phyloP scores from a whole-genome alignment of 139 green algal species.

The Gonium pectorale region DNA sequence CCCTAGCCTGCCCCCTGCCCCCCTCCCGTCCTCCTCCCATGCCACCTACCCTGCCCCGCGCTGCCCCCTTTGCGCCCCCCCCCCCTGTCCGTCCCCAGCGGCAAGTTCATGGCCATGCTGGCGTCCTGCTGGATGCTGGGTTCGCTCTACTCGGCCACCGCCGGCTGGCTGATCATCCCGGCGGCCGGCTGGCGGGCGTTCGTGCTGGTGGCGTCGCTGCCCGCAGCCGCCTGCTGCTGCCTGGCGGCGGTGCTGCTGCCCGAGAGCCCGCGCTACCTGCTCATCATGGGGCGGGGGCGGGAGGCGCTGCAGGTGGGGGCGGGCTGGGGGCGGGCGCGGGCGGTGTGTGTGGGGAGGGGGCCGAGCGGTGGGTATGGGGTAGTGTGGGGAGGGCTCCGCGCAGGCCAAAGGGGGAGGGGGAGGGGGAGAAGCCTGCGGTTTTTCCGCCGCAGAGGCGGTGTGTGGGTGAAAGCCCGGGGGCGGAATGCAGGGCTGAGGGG shows the following conservation, averaged over 20 bases:
- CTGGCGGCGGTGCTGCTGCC: slow-evolving; percentile 41
- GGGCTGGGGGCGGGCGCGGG: not conserved
- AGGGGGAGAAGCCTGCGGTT: too few relatives aligned
- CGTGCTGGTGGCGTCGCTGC: slow-evolving; percentile 55
- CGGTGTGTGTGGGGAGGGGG: not conserved
- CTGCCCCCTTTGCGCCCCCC: not conserved
- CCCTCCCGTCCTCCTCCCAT: not conserved
- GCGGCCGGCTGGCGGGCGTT: slow-evolving; percentile 55
- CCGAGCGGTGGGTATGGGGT: too few relatives aligned
- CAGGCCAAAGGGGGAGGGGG: too few relatives aligned
- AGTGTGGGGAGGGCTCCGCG: too few relatives aligned
- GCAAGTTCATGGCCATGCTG: slow-evolving; percentile 57
- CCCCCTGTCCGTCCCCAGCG: slow-evolving; percentile 2
- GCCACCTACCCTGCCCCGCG: too few relatives aligned
- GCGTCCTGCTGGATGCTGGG: slow-evolving; percentile 68
- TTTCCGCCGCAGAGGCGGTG: too few relatives aligned
- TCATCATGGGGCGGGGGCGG: slow-evolving; percentile 43
- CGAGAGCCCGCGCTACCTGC: slow-evolving; percentile 60
- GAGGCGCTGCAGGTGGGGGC: slow-evolving; percentile 49
- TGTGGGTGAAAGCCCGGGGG: too few relatives aligned
- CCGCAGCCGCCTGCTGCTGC: slow-evolving; percentile 29
- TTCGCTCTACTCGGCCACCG: slow-evolving; percentile 54
- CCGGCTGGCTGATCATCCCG: slow-evolving; percentile 62
- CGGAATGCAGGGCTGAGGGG: too few relatives aligned
- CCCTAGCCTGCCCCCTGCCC: not conserved